Percentiles rank a stretch among this genome's conserved stretches.
Conservation (phyloP, 164 flowering plant genomes). For the Protea cynaroides region DNA sequence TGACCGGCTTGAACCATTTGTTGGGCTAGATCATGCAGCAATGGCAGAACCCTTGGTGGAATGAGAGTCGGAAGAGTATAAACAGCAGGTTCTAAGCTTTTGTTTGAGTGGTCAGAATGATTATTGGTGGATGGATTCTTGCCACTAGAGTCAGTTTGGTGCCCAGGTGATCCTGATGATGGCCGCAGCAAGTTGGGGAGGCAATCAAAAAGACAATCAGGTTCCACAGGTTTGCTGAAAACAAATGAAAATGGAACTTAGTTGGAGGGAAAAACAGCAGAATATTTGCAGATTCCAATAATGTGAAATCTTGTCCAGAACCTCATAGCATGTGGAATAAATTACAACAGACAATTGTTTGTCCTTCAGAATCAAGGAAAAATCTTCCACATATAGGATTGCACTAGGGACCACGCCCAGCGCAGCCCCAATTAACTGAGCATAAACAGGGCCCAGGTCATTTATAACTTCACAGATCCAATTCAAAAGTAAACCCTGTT, state of each 20-base stretch:
- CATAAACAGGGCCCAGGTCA: too few species aligned
- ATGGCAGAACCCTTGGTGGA: slow-evolving; percentile 79
- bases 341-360: too few species aligned
- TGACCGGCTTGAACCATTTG: slow-evolving; percentile 86
- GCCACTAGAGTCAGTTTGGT: slow-evolving; percentile 34
- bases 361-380: too few species aligned
- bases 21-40: slow-evolving; percentile 77
- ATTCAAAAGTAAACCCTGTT: too few species aligned
- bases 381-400: too few species aligned
- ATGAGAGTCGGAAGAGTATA: slow-evolving; percentile 79
- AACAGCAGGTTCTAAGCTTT: slow-evolving; percentile 43
- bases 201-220: slow-evolving; percentile 89
- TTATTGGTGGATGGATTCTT: slow-evolving; percentile 24
- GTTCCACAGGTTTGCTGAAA: slow-evolving; percentile 94
- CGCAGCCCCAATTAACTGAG: too few species aligned
- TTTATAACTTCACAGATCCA: too few species aligned
- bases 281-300: background rate
- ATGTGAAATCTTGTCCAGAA: too few species aligned
- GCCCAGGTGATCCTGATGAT: slow-evolving; percentile 54
- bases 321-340: too few species aligned
- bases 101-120: slow-evolving; percentile 40
- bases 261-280: background rate
- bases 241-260: slow-evolving; percentile 5
- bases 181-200: slow-evolving; percentile 75
- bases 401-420: too few species aligned